Conservation (phyloP, 2,329 filamentous ascomycete genomes). For the Amesomyces nigricolor region DNA sequence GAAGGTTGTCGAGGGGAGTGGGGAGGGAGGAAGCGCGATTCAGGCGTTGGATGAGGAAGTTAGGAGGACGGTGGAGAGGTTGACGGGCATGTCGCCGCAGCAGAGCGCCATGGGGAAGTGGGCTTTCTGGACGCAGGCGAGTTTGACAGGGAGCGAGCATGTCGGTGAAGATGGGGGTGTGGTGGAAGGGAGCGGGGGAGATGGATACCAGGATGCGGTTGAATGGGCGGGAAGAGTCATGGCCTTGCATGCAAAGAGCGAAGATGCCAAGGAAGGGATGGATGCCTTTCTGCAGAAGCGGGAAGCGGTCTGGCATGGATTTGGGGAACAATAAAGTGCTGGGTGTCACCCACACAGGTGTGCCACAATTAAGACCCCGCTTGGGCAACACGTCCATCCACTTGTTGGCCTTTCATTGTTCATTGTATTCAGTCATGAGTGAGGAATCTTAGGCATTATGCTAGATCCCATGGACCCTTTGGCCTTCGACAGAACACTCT, state of each 20-base stretch:
- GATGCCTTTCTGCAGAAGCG: conserved; percentile 27
- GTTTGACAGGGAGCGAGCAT: conserved; percentile 16
- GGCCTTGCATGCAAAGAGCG: conserved; percentile 28
- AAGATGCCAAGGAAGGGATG: conserved; percentile 30
- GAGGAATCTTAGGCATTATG: too few species aligned
- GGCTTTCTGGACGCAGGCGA: conserved; percentile 33
- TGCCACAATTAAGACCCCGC: too few species aligned
- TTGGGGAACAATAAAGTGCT: not conserved
- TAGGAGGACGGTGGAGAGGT: conserved; percentile 22
- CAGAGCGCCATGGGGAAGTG: conserved; percentile 33
- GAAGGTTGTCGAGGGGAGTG: conserved; percentile 26
- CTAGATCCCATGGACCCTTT: too few species aligned
- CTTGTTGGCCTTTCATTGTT: too few species aligned
- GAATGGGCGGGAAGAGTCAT: conserved; percentile 29
- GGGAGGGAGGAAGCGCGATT: conserved; percentile 22
- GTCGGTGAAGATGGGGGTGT: not conserved
- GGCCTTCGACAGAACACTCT: too few species aligned
- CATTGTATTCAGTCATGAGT: too few species aligned
- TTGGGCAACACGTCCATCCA: too few species aligned
- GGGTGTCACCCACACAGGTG: too few species aligned
- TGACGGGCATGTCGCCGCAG: conserved; percentile 27
- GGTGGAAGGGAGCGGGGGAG: conserved; percentile 14
- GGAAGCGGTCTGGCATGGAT: conserved; percentile 23
- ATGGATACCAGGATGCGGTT: conserved; percentile 27
- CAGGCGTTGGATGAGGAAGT: conserved; percentile 18